Conservation (phyloP, 495 filamentous ascomycete genomes). For the Penicillium alfredii region DNA sequence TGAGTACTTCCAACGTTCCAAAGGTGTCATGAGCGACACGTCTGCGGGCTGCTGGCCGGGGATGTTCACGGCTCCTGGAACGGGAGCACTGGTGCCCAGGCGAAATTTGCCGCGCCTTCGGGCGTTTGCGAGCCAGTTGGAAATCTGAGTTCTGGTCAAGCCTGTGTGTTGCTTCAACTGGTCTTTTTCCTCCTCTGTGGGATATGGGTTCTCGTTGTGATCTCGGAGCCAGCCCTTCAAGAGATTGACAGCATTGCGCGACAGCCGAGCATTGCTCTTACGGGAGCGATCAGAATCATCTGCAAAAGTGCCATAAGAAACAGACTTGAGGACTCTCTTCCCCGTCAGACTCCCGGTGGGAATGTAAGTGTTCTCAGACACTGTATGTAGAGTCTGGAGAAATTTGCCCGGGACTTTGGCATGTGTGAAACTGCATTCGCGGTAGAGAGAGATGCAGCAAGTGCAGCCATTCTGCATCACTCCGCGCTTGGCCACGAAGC, state of each 20-base stretch:
- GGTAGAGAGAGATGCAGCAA: slow-evolving; percentile 69
- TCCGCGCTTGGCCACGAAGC: slow-evolving; percentile 67
- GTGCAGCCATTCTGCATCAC: slow-evolving; percentile 65
- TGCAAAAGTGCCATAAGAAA: slow-evolving; percentile 28
- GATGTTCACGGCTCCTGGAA: slow-evolving; percentile 63
- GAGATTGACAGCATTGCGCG: slow-evolving; percentile 63
- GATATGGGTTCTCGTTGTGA: slow-evolving; percentile 73
- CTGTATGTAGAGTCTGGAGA: slow-evolving; percentile 45
- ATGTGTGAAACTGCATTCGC: slow-evolving; percentile 65
- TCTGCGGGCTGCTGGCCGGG: slow-evolving; percentile 42
- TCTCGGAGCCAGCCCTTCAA: slow-evolving; percentile 73
- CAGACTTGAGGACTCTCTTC: slow-evolving; percentile 36
- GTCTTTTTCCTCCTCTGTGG: slow-evolving; percentile 74
- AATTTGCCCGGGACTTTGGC: slow-evolving; percentile 41
- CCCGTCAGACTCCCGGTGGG: slow-evolving; percentile 31
- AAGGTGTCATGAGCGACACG: slow-evolving; percentile 64
- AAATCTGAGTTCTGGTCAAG: slow-evolving; percentile 68
- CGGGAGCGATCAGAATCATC: slow-evolving; percentile 45
- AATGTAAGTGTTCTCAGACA: slow-evolving; percentile 44
- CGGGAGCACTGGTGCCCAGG: slow-evolving; percentile 52
- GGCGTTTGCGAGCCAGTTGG: slow-evolving; percentile 84
- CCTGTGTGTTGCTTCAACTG: slow-evolving; percentile 65
- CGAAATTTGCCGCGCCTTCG: slow-evolving; percentile 69
- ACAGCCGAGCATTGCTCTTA: slow-evolving; percentile 58
- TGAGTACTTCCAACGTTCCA: slow-evolving; percentile 82